A percentile compares a stretch with the other conserved stretches of the same genome.
Conservation (phyloP, 2,329 filamentous ascomycete genomes). For the Neonectria magnoliae region DNA sequence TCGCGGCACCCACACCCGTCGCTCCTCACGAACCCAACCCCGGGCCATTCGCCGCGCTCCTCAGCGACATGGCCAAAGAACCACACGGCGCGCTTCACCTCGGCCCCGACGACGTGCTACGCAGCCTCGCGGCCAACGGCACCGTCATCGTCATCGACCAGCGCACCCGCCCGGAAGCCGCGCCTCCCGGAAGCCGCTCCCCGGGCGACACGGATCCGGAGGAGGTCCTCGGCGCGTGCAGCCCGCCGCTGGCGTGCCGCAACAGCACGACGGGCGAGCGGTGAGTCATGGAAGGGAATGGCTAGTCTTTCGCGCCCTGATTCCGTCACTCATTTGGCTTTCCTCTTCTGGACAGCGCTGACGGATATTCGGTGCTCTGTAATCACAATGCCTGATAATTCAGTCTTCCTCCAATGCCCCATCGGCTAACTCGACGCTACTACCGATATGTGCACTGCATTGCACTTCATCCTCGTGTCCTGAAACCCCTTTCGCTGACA, state of each 20-base stretch:
- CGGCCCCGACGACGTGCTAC: conserved; percentile 8
- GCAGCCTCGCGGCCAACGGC: conserved; percentile 21
- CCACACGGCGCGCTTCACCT: conserved; percentile 4
- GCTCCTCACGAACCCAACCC: neutral
- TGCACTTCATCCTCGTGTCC: neutral
- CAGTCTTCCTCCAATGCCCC: neutral
- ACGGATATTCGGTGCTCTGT: neutral
- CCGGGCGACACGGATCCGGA: conserved; percentile 9
- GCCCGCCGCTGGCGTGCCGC: conserved; percentile 21
- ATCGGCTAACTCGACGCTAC: neutral
- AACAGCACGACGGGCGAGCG: conserved; percentile 17
- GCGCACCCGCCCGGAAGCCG: neutral
- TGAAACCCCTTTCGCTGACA: neutral
- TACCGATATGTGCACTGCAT: neutral
- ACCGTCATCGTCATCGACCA: conserved; percentile 20
- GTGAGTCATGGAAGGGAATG: neutral
- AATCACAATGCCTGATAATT: neutral
- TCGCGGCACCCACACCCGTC: neutral
- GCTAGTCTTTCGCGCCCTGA: neutral
- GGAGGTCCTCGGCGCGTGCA: conserved; percentile 19
- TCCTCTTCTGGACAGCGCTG: neutral
- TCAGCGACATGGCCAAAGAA: conserved; percentile 17
- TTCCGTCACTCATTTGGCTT: neutral
- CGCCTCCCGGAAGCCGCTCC: conserved; percentile 12
- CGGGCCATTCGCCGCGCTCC: neutral